A percentile compares a stretch with the other conserved stretches of the same genome.
Evolutionary conservation across 176 grass and related monocot species (phyloP).

Genomic region (Oryza coarctata): DNA sequence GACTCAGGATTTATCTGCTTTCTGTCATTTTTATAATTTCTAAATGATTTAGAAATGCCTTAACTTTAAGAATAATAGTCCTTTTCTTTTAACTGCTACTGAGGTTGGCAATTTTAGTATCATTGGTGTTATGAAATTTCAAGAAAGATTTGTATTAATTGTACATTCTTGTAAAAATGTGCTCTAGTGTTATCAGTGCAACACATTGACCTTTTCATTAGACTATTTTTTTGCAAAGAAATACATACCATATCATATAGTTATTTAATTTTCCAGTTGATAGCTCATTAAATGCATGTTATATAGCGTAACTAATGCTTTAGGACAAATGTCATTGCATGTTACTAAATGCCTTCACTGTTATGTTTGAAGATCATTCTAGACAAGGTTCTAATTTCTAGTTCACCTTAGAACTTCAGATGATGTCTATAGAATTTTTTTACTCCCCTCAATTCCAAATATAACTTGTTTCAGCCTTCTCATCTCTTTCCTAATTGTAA

Average conservation of each 20-base stretch:
- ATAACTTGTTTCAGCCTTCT: no score
- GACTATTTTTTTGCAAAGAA: neutral
- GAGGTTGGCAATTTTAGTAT: neutral
- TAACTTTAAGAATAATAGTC: neutral
- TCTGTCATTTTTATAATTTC: neutral
- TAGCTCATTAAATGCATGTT: constrained; percentile 2
- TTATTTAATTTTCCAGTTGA: neutral
- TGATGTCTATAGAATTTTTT: neutral
- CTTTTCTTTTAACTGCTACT: neutral
- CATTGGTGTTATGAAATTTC: neutral
- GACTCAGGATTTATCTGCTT: neutral
- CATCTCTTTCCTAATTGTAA: no score
- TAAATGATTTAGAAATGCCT: neutral
- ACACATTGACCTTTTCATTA: neutral
- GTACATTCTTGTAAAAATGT: neutral
- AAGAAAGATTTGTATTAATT: constrained; percentile 1
- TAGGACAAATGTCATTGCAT: neutral
- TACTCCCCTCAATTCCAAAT: no score
- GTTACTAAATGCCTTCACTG: neutral
- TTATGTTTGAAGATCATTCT: neutral
- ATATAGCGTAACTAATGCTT: neutral
- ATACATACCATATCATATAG: neutral
- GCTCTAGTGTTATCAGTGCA: neutral
- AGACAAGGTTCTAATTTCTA: neutral
- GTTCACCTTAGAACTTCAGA: neutral